These are phyloP conservation scores for Fragilaria radians DNA, from an alignment of 108 stramenopile genomes.

Conservation along the genomic window DNA sequence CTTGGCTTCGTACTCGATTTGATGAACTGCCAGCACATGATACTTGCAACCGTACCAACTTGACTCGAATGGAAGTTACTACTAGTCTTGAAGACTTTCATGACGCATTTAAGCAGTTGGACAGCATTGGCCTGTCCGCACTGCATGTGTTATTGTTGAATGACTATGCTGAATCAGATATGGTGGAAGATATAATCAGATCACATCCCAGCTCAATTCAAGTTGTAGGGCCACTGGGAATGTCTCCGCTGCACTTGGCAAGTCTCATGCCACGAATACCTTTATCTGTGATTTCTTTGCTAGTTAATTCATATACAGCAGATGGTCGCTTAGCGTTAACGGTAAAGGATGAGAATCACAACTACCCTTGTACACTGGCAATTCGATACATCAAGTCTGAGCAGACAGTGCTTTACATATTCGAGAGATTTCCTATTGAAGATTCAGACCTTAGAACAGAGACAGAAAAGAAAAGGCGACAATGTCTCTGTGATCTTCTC, in stretches of 20 bases:
- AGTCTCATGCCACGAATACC: not conserved
- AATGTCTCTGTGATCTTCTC: not conserved
- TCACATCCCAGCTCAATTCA: not conserved
- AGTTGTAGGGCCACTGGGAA: not conserved
- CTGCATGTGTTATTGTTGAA: constrained; percentile 8
- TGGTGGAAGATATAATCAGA: not conserved
- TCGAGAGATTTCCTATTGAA: not conserved
- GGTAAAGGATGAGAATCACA: not conserved
- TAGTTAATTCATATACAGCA: not conserved
- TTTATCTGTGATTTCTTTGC: not conserved
- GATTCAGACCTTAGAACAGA: not conserved
- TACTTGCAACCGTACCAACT: not conserved
- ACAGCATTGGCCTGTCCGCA: not conserved
- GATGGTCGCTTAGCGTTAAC: not conserved
- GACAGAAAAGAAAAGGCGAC: not conserved
- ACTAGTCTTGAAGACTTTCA: not conserved
- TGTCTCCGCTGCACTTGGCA: not conserved
- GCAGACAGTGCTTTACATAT: not conserved
- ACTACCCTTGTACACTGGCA: not conserved
- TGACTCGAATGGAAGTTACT: not conserved
- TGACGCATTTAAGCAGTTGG: not conserved
- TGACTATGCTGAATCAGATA: not conserved
- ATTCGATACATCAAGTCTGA: not conserved
- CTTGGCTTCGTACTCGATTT: not conserved
- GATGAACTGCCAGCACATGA: not conserved